Evolutionary conservation across 352 stramenopile genomes (phyloP).

Genomic region (Globisporangium nagaii): DNA sequence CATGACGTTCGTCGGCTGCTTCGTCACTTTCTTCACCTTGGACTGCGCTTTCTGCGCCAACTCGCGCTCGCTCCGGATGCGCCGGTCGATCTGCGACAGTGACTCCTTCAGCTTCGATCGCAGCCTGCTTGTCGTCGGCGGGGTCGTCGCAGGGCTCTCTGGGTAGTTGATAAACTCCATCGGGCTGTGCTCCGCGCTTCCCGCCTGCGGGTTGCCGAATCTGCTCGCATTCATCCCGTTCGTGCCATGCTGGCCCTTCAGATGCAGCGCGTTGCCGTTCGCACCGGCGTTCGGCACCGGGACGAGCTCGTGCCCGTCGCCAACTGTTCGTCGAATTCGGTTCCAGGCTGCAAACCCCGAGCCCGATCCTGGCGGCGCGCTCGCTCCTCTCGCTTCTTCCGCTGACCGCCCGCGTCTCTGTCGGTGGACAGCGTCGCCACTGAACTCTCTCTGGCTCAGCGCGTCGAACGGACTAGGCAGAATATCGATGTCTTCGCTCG

Average conservation of each 20-base stretch:
- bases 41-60: slow-evolving; percentile 28
- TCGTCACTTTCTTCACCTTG: slow-evolving; percentile 20
- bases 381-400: background rate
- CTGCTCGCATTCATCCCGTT: slow-evolving; percentile 11
- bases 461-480: slow-evolving; percentile 6
- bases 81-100: slow-evolving; percentile 46
- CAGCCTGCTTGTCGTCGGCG: slow-evolving; percentile 33
- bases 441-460: background rate
- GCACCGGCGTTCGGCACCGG: slow-evolving; percentile 19
- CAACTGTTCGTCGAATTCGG: slow-evolving; percentile 26
- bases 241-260: background rate
- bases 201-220: slow-evolving; percentile 34
- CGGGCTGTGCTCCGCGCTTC: slow-evolving; percentile 21
- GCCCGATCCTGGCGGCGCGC: slow-evolving; percentile 1
- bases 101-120: slow-evolving; percentile 60
- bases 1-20: slow-evolving; percentile 32
- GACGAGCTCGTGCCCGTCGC: slow-evolving; percentile 24
- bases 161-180: slow-evolving; percentile 19
- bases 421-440: slow-evolving; percentile 1
- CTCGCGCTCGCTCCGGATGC: slow-evolving; percentile 39
- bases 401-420: background rate
- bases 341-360: slow-evolving; percentile 46
- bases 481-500: slow-evolving; percentile 40
- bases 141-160: slow-evolving; percentile 17
- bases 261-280: background rate